Conservation (phyloP, 2,329 filamentous ascomycete genomes). For the Pleoardoris graminearum region DNA sequence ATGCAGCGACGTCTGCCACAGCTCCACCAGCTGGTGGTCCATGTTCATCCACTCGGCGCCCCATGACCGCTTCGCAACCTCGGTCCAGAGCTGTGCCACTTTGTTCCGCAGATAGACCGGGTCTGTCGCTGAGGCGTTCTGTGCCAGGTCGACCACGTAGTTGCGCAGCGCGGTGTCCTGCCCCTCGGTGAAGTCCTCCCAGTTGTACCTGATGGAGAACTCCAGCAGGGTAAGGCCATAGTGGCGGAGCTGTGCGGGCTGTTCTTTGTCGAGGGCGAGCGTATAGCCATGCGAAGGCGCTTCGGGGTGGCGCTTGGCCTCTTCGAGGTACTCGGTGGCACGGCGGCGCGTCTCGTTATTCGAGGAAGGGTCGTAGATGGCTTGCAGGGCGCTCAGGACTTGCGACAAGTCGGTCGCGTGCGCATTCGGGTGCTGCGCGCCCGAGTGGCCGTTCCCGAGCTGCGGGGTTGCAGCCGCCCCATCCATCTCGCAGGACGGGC, state of each 20-base stretch:
- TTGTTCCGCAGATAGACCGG: conserved; percentile 89
- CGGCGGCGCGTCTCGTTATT: conserved; percentile 79
- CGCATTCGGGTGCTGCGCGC: conserved; percentile 11
- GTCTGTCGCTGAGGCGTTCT: conserved; percentile 70
- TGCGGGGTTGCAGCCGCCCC: conserved; percentile 34
- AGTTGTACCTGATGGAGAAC: conserved; percentile 83
- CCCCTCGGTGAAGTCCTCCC: conserved; percentile 70
- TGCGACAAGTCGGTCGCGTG: conserved; percentile 55
- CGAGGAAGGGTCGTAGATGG: conserved; percentile 82
- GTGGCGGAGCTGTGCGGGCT: conserved; percentile 83
- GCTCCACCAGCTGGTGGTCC: conserved; percentile 77
- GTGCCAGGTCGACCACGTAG: conserved; percentile 79
- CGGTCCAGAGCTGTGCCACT: conserved; percentile 90
- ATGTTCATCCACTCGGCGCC: conserved; percentile 92
- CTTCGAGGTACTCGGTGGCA: conserved; percentile 83
- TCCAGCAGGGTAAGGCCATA: conserved; percentile 93
- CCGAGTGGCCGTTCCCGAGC: conserved; percentile 21
- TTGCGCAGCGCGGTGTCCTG: conserved; percentile 70
- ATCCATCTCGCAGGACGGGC: conserved; percentile 38
- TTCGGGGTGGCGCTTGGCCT: conserved; percentile 75
- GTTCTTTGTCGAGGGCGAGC: conserved; percentile 73
- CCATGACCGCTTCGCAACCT: conserved; percentile 92
- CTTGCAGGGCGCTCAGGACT: conserved; percentile 82
- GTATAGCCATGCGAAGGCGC: conserved; percentile 84
- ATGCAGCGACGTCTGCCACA: conserved; percentile 69